Percentiles rank a stretch among this genome's conserved stretches.
Evolutionary conservation across 495 filamentous ascomycete species (phyloP).

Genomic region (Jackrogersella minutella): DNA sequence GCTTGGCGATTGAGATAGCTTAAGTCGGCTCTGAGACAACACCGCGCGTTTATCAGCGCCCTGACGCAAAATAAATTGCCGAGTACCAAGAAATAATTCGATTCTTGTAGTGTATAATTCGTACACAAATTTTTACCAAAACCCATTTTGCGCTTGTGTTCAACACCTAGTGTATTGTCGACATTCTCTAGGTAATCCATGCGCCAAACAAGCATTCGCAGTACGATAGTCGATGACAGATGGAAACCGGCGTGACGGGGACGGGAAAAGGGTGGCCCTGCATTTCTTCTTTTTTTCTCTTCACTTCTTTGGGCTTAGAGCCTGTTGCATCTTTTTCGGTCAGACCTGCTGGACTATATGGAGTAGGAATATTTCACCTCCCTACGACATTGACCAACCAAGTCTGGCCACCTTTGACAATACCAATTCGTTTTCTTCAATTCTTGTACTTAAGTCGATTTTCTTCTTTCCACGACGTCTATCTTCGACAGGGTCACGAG

Average conservation of each 20-base stretch:
- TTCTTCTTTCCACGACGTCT: slow-evolving; percentile 13
- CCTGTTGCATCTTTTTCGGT: slow-evolving; percentile 28
- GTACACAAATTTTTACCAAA: slow-evolving; percentile 28
- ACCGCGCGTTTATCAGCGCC: slow-evolving; percentile 21
- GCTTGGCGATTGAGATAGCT: slow-evolving; percentile 41
- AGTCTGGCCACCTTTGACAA: slow-evolving; percentile 32
- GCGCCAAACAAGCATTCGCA: slow-evolving; percentile 23
- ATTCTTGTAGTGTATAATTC: slow-evolving; percentile 47
- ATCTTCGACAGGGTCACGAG: slow-evolving; percentile 7
- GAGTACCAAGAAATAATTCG: slow-evolving; percentile 28
- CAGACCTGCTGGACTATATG: slow-evolving; percentile 5
- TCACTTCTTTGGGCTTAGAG: slow-evolving; percentile 38
- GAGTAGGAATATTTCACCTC: not conserved
- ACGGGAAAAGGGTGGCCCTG: slow-evolving; percentile 27
- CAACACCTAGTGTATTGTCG: slow-evolving; percentile 11
- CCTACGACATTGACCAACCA: slow-evolving; percentile 7
- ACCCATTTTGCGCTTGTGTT: slow-evolving; percentile 11
- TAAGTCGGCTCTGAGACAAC: slow-evolving; percentile 30
- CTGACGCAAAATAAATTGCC: slow-evolving; percentile 13
- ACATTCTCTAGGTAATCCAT: slow-evolving; percentile 12
- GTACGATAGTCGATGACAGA: slow-evolving; percentile 38
- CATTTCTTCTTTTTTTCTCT: slow-evolving; percentile 31
- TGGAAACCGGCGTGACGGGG: slow-evolving; percentile 27
- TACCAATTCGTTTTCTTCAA: slow-evolving; percentile 26
- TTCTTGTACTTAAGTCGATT: slow-evolving; percentile 35